Base-by-base conservation (phyloP, 2,329 filamentous ascomycete genomes). In the Fusarium goolgardi region DNA sequence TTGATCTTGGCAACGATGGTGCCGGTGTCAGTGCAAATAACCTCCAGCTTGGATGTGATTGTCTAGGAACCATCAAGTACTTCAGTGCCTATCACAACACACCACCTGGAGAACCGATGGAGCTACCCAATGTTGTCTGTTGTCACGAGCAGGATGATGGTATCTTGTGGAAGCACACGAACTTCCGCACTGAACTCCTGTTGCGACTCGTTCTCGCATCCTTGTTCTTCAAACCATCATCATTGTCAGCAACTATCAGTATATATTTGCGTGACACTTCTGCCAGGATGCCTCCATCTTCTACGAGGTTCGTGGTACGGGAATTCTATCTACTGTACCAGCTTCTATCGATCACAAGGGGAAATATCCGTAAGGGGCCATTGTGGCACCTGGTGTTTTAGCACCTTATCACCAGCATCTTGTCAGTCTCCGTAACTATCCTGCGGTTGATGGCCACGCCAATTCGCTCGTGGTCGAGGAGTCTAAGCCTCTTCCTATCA, bases 1-100 rank as follows among this genome's bases (percentile, higher is more conserved):
- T 92, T 61, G 90, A 92, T 65, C 84, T 91, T 50, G 90, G 90
- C 2, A 88, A 91, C 51, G 87, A 86, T 25, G 89, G 89, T 5
- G 85, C 86, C 6, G 90, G 89, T 1, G 82, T 87, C 61, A 88
- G 84, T 56, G 87, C 88, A 12, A 92, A 92, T 75, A 90, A 91
- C 59, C 81, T 92, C 1, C 79, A 81, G 7, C 81, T 91, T 2
- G 89, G 89, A 5, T 91, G 89, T 59, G 89, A 91, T 71, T 73
- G 71, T 16, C 58, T 73, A 0, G 69, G 90, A 4, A 81, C 84
- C 0, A 90, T 90, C 73, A 76, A 77, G 16, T 81, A 80, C 37
- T 78, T 80, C 55, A 74, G 77, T 21, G 78, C 65, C 2, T 75
- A 74, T 63, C 75, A 77, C 13, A 78, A 73, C 32, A 78, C 76